Evolutionary conservation across 352 stramenopile genomes (phyloP), one percentile per base, ranked within the genome.

Genomic region (Globisporangium heterothallicum): DNA sequence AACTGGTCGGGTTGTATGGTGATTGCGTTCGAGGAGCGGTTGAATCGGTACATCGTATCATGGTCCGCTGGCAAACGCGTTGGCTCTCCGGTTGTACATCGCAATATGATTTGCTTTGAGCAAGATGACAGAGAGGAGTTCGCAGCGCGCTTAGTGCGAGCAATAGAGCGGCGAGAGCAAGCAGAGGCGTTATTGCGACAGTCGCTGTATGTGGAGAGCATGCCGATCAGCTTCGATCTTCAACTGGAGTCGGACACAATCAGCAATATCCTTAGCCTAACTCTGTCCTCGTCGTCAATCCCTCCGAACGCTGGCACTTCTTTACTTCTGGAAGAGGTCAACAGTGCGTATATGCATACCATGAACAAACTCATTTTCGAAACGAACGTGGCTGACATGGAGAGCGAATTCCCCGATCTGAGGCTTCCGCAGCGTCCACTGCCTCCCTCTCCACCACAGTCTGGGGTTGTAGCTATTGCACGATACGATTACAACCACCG

Each of bases 321-420:
- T 19, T 25, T 50, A 9, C 53, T 98, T 0, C 53, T 97, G 1
- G 73, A 95, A 49, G 88, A 98, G 68, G 86, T 97, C 26, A 96
- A 94, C 59, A 61, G 74, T 4, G 84, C 95, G 54, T 98, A 97
- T 65, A 90, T 94, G 69, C 74, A 88, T 27, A 87, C 88, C 21
- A 97, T 98, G 88, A 98, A 98, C 82, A 79, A 87, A 27, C 61
- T 98, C 16, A 78, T 97, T 6, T 89, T 97, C 19, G 78, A 90
- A 40, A 78, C 77, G 7, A 91, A 84, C 21, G 45, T 77, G n/a
- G 55, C 72, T 29, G 80, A 93, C 35, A 40, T 88, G n/a, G 49
- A 61, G 21, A 27, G 24, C n/a, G 80, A 88, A 36, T 86, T 89
- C 43, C 59, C 62, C 0, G 70, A 84, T 29, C 55, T 93, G 3